Base-by-base conservation (phyloP, 495 filamentous ascomycete genomes). In the Entonaema liquescens region DNA sequence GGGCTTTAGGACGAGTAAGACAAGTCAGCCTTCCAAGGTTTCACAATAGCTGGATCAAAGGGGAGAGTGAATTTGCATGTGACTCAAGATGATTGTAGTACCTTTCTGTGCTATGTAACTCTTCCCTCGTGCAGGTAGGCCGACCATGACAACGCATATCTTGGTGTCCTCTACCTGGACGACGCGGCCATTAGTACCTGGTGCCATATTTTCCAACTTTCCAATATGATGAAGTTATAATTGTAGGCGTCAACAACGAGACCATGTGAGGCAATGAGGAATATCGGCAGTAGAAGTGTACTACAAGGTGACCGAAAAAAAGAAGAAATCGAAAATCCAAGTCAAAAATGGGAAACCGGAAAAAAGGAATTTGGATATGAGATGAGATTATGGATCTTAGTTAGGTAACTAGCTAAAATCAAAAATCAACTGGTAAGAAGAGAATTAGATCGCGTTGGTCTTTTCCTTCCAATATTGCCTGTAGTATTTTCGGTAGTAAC, bases 141-240 rank as follows among this genome's bases (percentile, higher is more conserved):
- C 95, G 53, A 99, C 95, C 95, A 99, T 98, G 60, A 98, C 92
- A n/a, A 99, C 94, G 74, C 94, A 97, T 79, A 99, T 97, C 76
- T 91, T 91, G 31, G 92, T 93, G 74, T 97, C 93, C 82, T 98
- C 95, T 68, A 91, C 92, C 92, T 96, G 89, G 68, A 85, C 77
- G 35, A 79, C 83, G 69, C 82, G 73, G 64, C 82, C 81, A 59
- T 84, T 85, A 78, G 77, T 80, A 63, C 69, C 79, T 58, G 80
- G 81, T 68, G 80, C 76, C 83, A 85, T 85, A 19, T 35, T 77
- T 73, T 71, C 73, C 58, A 65, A 70, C 42, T 70, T 65, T 74
- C 62, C 65, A 35, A 61, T 70, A 62, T 19, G 19, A 35, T 44
- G 31, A 74, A 25, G 25, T 19, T 25, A 26, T 49, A 26, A 33